Base-by-base conservation (phyloP, 1,139 yeast genomes). In the Lodderomyces theae region DNA sequence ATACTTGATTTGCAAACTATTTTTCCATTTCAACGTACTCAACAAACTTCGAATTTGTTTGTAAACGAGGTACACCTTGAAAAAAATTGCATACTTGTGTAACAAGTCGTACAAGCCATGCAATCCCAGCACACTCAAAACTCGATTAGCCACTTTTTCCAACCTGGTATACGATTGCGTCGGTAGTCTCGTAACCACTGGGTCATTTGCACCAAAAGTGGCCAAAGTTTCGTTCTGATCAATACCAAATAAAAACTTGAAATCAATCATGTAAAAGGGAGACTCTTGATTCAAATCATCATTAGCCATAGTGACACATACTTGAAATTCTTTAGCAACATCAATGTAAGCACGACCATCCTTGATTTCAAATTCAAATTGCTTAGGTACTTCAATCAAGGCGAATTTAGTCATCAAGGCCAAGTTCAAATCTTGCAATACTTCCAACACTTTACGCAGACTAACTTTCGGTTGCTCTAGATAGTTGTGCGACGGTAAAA, bases 201-300 rank as follows among this genome's bases (percentile, higher is more conserved):
- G 56, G 38, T 55, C 52, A 29, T 29, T 29, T 6, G 22, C 24
- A 19, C 50, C 51, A 43, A 61, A 64, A 25, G 69, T 60, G 33
- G 65, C 65, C 33, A 68, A 50, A 10, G 57, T 49, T 1, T 63
- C 60, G 41, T 64, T 69, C 1, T 66, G 69, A 47, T 64, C 64
- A 28, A 74, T 63, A 3, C 77, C 77, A 50, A 82, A 79, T 3
- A 76, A 65, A 46, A 88, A 79, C 44, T 79, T 72, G 60, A 89
- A 85, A 57, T 87, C 94, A 25, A 92, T 86, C 50, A 85, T 72
- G 54, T 81, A 83, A 51, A 85, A 83, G 10, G 90, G 90, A 13
- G 29, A 30, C 7, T 21, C 23, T 7, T 11, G 10, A 16, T 12
- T 34, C 7, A 70, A 60, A 19, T 56, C 40, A 36, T 58, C 63